phyloP scores from a whole-genome alignment of 805 yeast genomes.

The Deakozyma indianensis region DNA sequence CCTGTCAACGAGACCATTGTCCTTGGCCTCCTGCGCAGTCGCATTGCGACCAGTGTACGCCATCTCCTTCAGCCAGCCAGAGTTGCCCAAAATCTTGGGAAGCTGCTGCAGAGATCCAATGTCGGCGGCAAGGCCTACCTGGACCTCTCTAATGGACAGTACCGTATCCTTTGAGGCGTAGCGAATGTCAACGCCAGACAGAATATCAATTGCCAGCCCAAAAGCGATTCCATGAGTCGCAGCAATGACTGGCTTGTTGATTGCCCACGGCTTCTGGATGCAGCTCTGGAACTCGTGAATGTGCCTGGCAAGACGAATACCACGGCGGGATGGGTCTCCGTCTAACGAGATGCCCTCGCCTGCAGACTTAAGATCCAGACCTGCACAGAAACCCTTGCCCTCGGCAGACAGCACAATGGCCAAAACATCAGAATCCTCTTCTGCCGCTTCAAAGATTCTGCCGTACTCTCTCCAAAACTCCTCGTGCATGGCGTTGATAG shows the following conservation, averaged over 20 bases:
- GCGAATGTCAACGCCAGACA: slow-evolving; percentile 44
- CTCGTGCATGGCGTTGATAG: slow-evolving; percentile 43
- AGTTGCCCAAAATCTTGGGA: slow-evolving; percentile 37
- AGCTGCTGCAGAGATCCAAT: slow-evolving; percentile 64
- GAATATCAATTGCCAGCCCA: slow-evolving; percentile 59
- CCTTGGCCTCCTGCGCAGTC: slow-evolving; percentile 37
- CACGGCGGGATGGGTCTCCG: slow-evolving; percentile 17
- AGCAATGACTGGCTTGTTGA: slow-evolving; percentile 41
- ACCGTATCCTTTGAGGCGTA: slow-evolving; percentile 36
- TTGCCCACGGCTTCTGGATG: slow-evolving; percentile 21
- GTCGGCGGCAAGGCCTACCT: slow-evolving; percentile 65
- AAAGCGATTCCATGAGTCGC: slow-evolving; percentile 48
- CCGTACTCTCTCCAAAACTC: slow-evolving; percentile 43
- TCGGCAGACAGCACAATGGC: slow-evolving; percentile 43
- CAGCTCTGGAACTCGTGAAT: slow-evolving; percentile 46
- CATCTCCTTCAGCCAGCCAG: slow-evolving; percentile 42
- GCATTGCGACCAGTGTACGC: slow-evolving; percentile 50
- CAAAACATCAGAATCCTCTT: slow-evolving; percentile 29
- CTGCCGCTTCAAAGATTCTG: slow-evolving; percentile 32
- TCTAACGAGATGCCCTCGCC: slow-evolving; percentile 10
- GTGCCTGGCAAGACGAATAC: slow-evolving; percentile 21
- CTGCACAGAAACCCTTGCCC: slow-evolving; percentile 48
- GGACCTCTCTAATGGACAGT: slow-evolving; percentile 53
- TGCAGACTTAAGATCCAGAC: slow-evolving; percentile 37
- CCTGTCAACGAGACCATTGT: slow-evolving; percentile 37